These are phyloP conservation scores for Bruguiera hainesii DNA, from an alignment of 441 rosid species.

Conservation along the genomic window DNA sequence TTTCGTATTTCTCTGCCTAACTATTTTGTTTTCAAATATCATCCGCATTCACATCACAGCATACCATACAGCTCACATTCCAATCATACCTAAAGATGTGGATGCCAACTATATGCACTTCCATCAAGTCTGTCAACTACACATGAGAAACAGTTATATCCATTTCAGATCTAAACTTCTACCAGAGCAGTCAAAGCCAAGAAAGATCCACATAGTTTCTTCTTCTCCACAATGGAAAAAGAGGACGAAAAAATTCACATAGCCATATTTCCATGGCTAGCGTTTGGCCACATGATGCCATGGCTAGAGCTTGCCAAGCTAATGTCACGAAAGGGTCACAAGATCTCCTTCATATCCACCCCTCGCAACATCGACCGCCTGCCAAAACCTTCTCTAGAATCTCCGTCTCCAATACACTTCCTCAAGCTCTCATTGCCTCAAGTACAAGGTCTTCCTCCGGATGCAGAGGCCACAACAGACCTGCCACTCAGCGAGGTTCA, in stretches of 20 bases:
- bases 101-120: no score
- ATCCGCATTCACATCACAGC: no score
- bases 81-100: no score
- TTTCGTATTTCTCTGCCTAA: no score
- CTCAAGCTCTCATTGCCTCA: slow-evolving; percentile 10
- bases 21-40: no score
- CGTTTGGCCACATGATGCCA: slow-evolving; percentile 24
- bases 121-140: no score
- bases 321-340: slow-evolving; percentile 19
- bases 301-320: slow-evolving; percentile 19
- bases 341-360: slow-evolving; percentile 21
- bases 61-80: no score
- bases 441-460: neutral
- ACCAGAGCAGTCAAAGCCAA: no score
- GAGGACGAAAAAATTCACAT: slow-evolving; percentile 7
- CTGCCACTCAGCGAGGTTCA: slow-evolving; percentile 29
- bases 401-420: slow-evolving; percentile 6
- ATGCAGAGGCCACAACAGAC: slow-evolving; percentile 38
- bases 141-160: no score
- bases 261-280: slow-evolving; percentile 26
- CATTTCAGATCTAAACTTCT: no score
- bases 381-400: slow-evolving; percentile 12
- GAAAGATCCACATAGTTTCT: no score
- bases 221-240: no score
- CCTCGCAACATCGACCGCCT: slow-evolving; percentile 25